Evolutionary conservation across 441 rosid species (phyloP).

Genomic region (Hypseocharis bilobata): DNA sequence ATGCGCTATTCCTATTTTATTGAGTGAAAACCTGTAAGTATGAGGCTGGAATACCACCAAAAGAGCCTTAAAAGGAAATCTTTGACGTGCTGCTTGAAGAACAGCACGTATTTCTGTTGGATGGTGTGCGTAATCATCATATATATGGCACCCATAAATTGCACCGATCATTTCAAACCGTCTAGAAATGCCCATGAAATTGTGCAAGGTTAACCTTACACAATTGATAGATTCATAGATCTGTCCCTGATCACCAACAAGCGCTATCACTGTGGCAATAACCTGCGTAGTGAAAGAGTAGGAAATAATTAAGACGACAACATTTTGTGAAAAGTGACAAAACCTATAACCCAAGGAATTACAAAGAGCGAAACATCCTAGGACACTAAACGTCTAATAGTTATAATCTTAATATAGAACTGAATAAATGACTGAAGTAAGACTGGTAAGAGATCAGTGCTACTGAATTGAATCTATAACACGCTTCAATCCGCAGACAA

Average conservation of each 20-base stretch:
- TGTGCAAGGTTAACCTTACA: constrained; percentile 15
- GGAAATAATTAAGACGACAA: too few relatives aligned
- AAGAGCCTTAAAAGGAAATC: constrained; percentile 21
- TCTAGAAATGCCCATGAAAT: constrained; percentile 27
- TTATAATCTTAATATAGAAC: too few relatives aligned
- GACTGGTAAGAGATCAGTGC: not conserved
- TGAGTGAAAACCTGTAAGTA: constrained; percentile 22
- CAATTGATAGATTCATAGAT: constrained; percentile 13
- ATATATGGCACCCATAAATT: constrained; percentile 22
- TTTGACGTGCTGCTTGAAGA: constrained; percentile 29
- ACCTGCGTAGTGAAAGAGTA: constrained; percentile 17
- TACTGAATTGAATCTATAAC: not conserved
- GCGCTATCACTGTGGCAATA: constrained; percentile 21
- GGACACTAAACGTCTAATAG: not conserved
- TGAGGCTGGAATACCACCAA: constrained; percentile 32
- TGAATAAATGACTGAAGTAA: too few relatives aligned
- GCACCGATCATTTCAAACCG: constrained; percentile 26
- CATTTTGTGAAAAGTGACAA: too few relatives aligned
- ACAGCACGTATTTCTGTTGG: constrained; percentile 29
- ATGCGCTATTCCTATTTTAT: not conserved
- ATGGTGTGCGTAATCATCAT: constrained; percentile 32
- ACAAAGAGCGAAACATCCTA: not conserved
- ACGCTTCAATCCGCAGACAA: not conserved
- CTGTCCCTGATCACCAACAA: constrained; percentile 16
- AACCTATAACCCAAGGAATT: too few relatives aligned